Base-by-base conservation (phyloP, 202 grass and related monocot species). In the Panicum hallii region DNA sequence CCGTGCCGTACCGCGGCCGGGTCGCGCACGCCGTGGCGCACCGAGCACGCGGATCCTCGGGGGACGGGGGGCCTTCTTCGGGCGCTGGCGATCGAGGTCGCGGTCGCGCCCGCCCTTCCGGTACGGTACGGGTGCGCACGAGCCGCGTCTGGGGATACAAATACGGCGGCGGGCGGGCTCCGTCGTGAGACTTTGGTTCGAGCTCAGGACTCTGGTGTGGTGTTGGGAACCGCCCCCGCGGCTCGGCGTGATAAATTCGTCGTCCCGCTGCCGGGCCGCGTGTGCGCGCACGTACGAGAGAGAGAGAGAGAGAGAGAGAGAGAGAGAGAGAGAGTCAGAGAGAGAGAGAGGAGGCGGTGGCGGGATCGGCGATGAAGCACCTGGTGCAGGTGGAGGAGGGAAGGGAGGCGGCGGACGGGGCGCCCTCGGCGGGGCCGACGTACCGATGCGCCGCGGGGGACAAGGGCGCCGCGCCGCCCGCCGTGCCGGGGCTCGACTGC, bases 311-410 rank as follows among this genome's bases (percentile, higher is more conserved):
- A 12, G 52, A 7, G 22, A 12, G 52, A 7, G 9, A 32, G 62
- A 20, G 2, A 9, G 0, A 6, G 11, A 0, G 3, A 14, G 32
- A 53, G 22, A 12, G 52, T 4, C 15, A 4, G 49, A 14, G 38
- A 56, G n/a, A 2, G 8, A 8, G 22, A 1, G 36, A 68, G 82
- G 62, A 11, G 0, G 32, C 28, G 81, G 82, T 26, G 67, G 60
- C 9, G 82, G 90, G 7, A 22, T 45, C 73, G 54, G 94, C 72
- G 53, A 97, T 91, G 94, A 89, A 89, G 81, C 79, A 92, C 74
- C 82, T 97, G 50, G 73, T 94, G 61, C 69, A 94, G 87, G 90
- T 94, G 56, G 88, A 90, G 88, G 83, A 90, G 42, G 86, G 64
- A 50, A 77, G 36, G 86, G 88, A 87, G 42, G 94, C 82, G 19